Conservation (phyloP, 2,329 filamentous ascomycete species). For the Diatrype stigma region DNA sequence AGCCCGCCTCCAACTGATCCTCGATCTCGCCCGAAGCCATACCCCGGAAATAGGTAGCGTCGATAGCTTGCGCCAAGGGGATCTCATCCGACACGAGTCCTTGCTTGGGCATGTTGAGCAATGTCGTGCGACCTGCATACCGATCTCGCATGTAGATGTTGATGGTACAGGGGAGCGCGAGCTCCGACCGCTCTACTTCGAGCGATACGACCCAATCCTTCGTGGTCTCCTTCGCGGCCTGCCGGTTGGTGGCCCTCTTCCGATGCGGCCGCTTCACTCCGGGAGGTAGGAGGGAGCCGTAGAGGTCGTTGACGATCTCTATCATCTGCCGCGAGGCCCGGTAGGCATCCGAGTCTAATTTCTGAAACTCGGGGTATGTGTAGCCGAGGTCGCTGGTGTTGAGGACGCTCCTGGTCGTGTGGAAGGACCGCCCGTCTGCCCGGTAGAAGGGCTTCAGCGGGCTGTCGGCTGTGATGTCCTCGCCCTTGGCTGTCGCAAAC, state of each 20-base stretch:
- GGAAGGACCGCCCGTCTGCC: slow-evolving; percentile 30
- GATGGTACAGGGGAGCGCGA: slow-evolving; percentile 34
- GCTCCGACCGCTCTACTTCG: slow-evolving; percentile 31
- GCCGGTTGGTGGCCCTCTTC: not conserved
- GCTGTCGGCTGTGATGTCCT: slow-evolving; percentile 37
- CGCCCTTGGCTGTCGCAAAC: slow-evolving; percentile 38
- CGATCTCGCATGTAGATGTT: slow-evolving; percentile 26
- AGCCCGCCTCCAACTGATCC: slow-evolving; percentile 6
- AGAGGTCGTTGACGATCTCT: slow-evolving; percentile 54
- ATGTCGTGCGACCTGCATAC: slow-evolving; percentile 28
- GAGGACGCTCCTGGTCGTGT: slow-evolving; percentile 36
- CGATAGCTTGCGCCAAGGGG: slow-evolving; percentile 21
- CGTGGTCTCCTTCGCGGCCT: not conserved
- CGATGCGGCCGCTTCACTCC: not conserved
- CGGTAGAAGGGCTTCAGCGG: slow-evolving; percentile 49
- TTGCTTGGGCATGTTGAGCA: slow-evolving; percentile 33
- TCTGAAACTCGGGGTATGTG: slow-evolving; percentile 36
- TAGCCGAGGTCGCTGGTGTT: slow-evolving; percentile 34
- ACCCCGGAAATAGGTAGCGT: slow-evolving; percentile 1
- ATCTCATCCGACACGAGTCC: slow-evolving; percentile 30
- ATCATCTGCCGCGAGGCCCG: slow-evolving; percentile 57
- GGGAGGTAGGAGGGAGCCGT: slow-evolving; percentile 17
- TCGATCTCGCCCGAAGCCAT: slow-evolving; percentile 5
- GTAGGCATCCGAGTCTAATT: slow-evolving; percentile 51
- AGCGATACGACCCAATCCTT: slow-evolving; percentile 34